Base-by-base conservation (phyloP, 495 filamentous ascomycete genomes). In the Aspergillus panamensis region DNA sequence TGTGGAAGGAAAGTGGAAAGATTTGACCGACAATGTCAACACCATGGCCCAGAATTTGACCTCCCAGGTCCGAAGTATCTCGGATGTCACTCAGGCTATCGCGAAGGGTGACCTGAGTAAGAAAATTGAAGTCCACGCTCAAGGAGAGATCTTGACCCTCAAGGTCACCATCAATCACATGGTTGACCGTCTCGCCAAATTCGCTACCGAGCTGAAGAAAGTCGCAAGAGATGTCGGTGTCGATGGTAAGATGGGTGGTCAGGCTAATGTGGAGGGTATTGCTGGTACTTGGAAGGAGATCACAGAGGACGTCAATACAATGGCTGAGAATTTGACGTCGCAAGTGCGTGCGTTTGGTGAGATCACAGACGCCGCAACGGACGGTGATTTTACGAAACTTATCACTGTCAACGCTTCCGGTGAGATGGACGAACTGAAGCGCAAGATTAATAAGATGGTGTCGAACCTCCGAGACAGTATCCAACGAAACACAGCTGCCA, bases 141-240 rank as follows among this genome's bases (percentile, higher is more conserved):
- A 95, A 70, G 94, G 94, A 67, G 94, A 98, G 71, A 94, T 98
- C 47, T 81, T 93, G 44, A 87, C 92, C 3, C 75, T 98, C 37
- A 97, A 96, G 71, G 91, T 96, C 63, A 98, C 94, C 25, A 97
- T 98, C 79, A 98, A 98, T 69, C 91, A 97, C 83, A 98, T 98
- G 94, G 94, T 98, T 56, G 91, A 92, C 69, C 87, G 94, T 58
- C 73, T 98, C 39, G 95, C 92, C 57, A 92, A 92, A 53, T 97
- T 97, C 80, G 95, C 92, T n/a, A 90, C 91, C 39, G 93, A 96
- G 67, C 86, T 98, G 32, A 96, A 97, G 71, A 86, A 92, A 65
- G 94, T 98, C 29, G 94, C 94, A 21, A 91, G 93, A 61, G 94
- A 97, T 69, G 94, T 98, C 60, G 94, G 94, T 57, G 95, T 98